phyloP scores from a whole-genome alignment of 2,329 filamentous ascomycete species.

The Oidium heveae region DNA sequence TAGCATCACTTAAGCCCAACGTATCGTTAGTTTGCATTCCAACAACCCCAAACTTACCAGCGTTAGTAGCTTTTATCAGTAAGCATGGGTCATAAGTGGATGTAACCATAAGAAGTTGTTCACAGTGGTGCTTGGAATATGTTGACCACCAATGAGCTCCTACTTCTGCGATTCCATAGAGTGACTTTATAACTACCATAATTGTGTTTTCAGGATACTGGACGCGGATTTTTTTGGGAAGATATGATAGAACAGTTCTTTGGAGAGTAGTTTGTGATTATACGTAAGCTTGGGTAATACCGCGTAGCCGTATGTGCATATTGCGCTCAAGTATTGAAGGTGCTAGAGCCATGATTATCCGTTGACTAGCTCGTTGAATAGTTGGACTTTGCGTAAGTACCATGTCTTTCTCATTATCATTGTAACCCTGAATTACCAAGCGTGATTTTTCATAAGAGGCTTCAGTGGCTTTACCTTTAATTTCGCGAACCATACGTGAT shows the following conservation, averaged over 20 bases:
- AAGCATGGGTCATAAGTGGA: too few species aligned
- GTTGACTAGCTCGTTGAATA: not conserved
- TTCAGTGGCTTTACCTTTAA: not conserved
- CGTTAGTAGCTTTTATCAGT: too few species aligned
- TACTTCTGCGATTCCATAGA: not conserved
- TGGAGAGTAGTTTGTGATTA: too few species aligned
- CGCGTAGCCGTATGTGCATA: not conserved
- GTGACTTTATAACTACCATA: not conserved
- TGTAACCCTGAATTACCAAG: not conserved
- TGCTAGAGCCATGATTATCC: not conserved
- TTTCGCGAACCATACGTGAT: not conserved
- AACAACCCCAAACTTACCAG: too few species aligned
- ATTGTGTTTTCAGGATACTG: not conserved
- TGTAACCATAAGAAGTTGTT: too few species aligned
- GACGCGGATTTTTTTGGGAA: too few species aligned
- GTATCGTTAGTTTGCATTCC: too few species aligned
- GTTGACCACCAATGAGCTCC: too few species aligned
- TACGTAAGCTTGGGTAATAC: too few species aligned
- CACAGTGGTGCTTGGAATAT: too few species aligned
- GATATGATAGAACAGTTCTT: too few species aligned
- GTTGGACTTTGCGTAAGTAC: not conserved
- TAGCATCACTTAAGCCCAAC: too few species aligned
- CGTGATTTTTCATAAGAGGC: not conserved
- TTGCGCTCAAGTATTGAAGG: not conserved
- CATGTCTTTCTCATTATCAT: not conserved